Percentiles rank a stretch among this genome's conserved stretches.
Conservation (phyloP, 768 basidiomycete genomes). For the Gautieria morchelliformis region DNA sequence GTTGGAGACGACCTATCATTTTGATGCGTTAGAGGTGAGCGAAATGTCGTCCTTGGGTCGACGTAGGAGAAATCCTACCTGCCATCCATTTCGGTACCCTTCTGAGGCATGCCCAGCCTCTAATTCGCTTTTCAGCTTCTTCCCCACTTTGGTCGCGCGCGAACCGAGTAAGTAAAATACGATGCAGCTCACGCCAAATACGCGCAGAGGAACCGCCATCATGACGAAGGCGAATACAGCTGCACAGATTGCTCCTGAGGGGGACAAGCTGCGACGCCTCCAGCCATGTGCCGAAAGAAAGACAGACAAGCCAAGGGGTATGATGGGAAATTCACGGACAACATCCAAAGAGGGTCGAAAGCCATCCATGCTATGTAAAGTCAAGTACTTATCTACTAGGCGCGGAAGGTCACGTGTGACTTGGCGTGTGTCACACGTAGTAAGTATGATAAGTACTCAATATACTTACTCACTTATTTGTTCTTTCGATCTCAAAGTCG, state of each 20-base stretch:
- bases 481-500: too few relatives aligned
- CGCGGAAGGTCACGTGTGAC: neutral
- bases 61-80: conserved; percentile 34
- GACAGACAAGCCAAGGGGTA: conserved; percentile 39
- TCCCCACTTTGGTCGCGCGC: conserved; percentile 81
- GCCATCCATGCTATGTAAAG: neutral
- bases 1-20: conserved; percentile 48
- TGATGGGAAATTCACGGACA: neutral
- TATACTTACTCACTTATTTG: too few relatives aligned
- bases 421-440: neutral
- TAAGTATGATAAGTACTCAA: too few relatives aligned
- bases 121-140: conserved; percentile 58
- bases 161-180: conserved; percentile 76
- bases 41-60: too few relatives aligned
- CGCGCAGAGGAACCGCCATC: conserved; percentile 55
- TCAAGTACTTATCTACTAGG: neutral
- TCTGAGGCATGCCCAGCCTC: conserved; percentile 71
- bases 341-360: neutral
- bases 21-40: neutral
- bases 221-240: conserved; percentile 66
- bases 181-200: conserved; percentile 58
- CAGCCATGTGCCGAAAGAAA: conserved; percentile 60
- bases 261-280: conserved; percentile 65
- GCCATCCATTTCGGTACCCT: conserved; percentile 69
- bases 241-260: conserved; percentile 67